phyloP scores from a whole-genome alignment of 257 asterid species.

The Lavandula angustifolia region DNA sequence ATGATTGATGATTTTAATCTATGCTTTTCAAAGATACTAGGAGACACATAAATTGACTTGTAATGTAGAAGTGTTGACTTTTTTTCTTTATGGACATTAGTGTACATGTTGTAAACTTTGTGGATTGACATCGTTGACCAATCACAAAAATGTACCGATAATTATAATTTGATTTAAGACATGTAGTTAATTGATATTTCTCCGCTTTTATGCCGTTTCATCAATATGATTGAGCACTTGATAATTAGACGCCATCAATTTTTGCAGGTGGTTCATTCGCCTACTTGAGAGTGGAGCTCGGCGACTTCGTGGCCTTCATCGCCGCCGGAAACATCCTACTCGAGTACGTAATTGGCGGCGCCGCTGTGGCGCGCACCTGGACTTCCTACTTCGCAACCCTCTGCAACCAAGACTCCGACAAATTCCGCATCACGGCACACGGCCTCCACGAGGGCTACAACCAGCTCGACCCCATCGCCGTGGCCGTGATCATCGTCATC shows the following conservation, averaged over 20 bases:
- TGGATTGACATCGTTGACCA: neutral
- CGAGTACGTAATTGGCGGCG: slow-evolving; percentile 71
- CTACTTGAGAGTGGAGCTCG: slow-evolving; percentile 84
- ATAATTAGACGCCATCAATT: neutral
- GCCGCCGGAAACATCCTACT: slow-evolving; percentile 87
- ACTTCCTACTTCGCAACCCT: slow-evolving; percentile 88
- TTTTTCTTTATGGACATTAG: neutral
- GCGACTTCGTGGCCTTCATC: slow-evolving; percentile 80
- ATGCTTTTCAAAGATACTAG: neutral
- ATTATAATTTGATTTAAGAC: too few species aligned
- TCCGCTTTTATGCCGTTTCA: too few species aligned
- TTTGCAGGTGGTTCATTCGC: slow-evolving; percentile 78
- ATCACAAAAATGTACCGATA: too few species aligned
- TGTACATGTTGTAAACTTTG: neutral
- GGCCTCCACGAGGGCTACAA: slow-evolving; percentile 50
- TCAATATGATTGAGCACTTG: neutral
- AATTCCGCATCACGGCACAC: slow-evolving; percentile 49
- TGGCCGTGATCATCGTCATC: slow-evolving; percentile 42
- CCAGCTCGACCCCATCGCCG: slow-evolving; percentile 76
- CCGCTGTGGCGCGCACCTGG: slow-evolving; percentile 92
- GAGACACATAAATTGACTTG: neutral
- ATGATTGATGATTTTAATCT: too few species aligned
- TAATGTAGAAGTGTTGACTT: neutral
- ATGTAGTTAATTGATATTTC: too few species aligned
- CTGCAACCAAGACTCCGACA: slow-evolving; percentile 38